Conservation (phyloP, 2,329 filamentous ascomycete genomes). For the Colletotrichum melonis region DNA sequence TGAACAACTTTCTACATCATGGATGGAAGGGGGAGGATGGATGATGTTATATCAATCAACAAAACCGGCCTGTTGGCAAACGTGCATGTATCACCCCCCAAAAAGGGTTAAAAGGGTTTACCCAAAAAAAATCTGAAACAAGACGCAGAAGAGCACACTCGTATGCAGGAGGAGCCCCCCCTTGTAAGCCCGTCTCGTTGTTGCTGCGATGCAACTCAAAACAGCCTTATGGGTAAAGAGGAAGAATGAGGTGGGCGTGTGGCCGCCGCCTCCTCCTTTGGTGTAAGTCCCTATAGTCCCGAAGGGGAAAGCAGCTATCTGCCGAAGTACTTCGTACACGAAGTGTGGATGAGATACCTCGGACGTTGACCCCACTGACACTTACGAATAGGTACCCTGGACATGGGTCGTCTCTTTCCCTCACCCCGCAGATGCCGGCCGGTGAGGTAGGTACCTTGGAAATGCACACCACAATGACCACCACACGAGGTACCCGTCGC, state of each 20-base stretch:
- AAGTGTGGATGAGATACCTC: not conserved
- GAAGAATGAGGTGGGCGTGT: not conserved
- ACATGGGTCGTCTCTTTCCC: not conserved
- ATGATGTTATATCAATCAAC: constrained; percentile 20
- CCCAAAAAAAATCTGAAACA: constrained; percentile 30
- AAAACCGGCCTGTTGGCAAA: not conserved
- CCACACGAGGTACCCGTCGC: not conserved
- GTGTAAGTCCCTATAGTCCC: not conserved
- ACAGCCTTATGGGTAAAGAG: constrained; percentile 22
- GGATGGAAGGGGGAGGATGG: not conserved
- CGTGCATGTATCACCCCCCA: not conserved
- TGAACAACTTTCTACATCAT: constrained; percentile 12
- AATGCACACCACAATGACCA: not conserved
- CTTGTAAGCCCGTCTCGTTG: not conserved
- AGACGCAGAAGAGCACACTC: constrained; percentile 2
- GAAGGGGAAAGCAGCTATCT: constrained; percentile 17
- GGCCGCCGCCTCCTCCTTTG: not conserved
- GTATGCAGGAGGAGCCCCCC: constrained; percentile 17
- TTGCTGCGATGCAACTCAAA: constrained; percentile 29
- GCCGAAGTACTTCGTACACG: not conserved
- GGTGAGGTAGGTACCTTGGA: not conserved
- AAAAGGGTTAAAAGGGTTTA: not conserved
- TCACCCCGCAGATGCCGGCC: not conserved
- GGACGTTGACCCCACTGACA: not conserved
- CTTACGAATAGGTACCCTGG: not conserved